Conservation (phyloP, 495 filamentous ascomycete genomes). For the Neurospora sp. region DNA sequence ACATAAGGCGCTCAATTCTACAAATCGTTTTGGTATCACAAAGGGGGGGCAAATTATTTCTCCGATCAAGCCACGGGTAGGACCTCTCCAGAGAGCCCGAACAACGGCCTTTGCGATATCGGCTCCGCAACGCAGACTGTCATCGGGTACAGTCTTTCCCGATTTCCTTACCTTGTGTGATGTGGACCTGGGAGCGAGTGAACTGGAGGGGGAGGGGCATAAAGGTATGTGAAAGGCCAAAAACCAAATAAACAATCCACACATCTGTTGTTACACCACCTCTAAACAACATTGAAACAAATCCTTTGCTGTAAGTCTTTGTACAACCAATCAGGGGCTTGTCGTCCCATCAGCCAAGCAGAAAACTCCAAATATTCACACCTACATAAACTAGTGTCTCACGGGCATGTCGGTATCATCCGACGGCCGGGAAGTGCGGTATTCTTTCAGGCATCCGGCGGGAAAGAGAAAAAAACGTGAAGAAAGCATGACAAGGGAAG, state of each 20-base stretch:
- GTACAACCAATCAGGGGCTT: background rate
- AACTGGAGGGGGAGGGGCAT: background rate
- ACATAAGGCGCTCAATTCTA: background rate
- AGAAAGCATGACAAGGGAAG: background rate
- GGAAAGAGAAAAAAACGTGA: background rate
- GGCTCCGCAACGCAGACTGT: background rate
- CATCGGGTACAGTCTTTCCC: background rate
- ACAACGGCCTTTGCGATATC: background rate
- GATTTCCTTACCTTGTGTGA: background rate
- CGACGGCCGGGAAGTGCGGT: background rate
- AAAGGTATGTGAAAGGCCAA: background rate
- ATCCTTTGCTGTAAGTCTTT: background rate
- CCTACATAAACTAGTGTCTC: background rate
- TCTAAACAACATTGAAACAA: background rate
- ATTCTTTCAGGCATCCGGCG: background rate
- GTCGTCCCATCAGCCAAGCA: background rate
- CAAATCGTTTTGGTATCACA: background rate
- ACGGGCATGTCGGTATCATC: background rate
- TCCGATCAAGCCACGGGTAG: background rate
- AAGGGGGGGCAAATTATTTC: background rate
- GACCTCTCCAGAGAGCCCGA: background rate
- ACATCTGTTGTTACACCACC: background rate
- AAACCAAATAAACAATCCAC: background rate
- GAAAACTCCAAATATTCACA: background rate
- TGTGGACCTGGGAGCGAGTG: background rate